Percentiles rank a stretch among this genome's conserved stretches.
phyloP scores from a whole-genome alignment of 2,329 filamentous ascomycete species.

The Monosporascus sp. region DNA sequence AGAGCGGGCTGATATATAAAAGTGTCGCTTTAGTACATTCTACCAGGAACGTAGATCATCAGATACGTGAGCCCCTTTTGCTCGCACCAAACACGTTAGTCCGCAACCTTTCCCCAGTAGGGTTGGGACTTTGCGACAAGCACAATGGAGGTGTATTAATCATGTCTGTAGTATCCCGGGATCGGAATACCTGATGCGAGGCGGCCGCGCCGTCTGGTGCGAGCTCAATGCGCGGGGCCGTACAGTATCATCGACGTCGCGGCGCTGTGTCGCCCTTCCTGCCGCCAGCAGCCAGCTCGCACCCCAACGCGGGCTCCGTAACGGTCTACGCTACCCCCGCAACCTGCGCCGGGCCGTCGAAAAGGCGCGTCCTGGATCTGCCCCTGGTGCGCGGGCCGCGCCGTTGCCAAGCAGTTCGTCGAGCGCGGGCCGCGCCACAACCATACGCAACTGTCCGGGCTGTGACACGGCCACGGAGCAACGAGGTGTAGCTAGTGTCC shows the following conservation, averaged over 20 bases:
- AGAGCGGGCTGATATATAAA: no score
- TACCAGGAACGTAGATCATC: no score
- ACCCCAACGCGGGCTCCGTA: conserved; percentile 21
- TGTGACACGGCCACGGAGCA: conserved; percentile 33
- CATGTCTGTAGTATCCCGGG: no score
- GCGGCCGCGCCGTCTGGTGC: conserved; percentile 32
- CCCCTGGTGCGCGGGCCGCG: conserved; percentile 25
- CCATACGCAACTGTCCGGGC: conserved; percentile 27
- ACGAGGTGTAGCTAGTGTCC: conserved; percentile 27
- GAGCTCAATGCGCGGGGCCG: conserved; percentile 36
- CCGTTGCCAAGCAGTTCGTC: conserved; percentile 33
- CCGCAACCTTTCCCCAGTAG: no score
- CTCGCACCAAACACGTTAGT: no score
- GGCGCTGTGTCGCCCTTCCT: conserved; percentile 46
- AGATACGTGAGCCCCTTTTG: no score
- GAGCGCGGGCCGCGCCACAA: conserved; percentile 27
- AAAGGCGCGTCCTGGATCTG: conserved; percentile 12
- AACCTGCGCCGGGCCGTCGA: conserved; percentile 33
- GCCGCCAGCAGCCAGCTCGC: conserved; percentile 35
- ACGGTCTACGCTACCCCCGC: conserved; percentile 30
- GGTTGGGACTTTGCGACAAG: no score
- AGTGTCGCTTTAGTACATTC: no score
- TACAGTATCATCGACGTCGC: conserved; percentile 43
- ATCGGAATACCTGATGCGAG: no score
- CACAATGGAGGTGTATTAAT: no score